Evolutionary conservation across 2,329 filamentous ascomycete species (phyloP), one percentile per base, ranked within the genome.

Genomic region (Dothiorella sarmentorum): DNA sequence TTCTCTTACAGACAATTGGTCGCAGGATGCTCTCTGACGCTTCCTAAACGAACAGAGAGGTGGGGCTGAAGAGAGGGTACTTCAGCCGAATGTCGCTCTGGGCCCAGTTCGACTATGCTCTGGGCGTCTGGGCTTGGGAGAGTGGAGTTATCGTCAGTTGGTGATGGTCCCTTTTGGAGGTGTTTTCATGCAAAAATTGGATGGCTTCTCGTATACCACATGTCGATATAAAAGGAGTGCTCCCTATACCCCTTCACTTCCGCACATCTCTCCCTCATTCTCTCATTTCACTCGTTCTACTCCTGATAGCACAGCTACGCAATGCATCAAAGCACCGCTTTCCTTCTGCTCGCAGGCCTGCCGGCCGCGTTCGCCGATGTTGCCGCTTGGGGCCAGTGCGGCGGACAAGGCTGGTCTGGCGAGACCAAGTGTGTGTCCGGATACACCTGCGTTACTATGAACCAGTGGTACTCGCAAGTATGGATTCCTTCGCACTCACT

Each of bases 321-420:
- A 18, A 52, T 52, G 47, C 47, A 52, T 52, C 47, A 38, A n/a
- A 38, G 6, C 22, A 4, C 33, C 7, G 47, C 47, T 18, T 22
- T 52, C 13, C 15, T 52, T n/a, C 29, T 52, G 47, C 33, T 52
- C 15, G 31, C 47, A 11, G 33, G 33, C 3, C 10, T 43, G 15
- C 33, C 35, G n/a, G 38, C 56, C 7, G 27, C 29, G 7, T 40
- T 56, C 44, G 60, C 60, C 29, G 33, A 42, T 2, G 49, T 49
- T 11, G 10, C 44, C 11, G 60, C 56, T 13, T 61, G 60, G 60
- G 45, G 45, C 17, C 60, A 61, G 29, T 61, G 60, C 29, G 56
- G 60, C 20, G 60, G 60, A 4, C n/a, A 37, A n/a, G 42, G 49
- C 7, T 61, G 26, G 10, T 43, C 35, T 18, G 60, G 56, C 13